Evolutionary conservation across 192 early-diverging fungal species (phyloP).

Genomic region (Mortierella claussenii): DNA sequence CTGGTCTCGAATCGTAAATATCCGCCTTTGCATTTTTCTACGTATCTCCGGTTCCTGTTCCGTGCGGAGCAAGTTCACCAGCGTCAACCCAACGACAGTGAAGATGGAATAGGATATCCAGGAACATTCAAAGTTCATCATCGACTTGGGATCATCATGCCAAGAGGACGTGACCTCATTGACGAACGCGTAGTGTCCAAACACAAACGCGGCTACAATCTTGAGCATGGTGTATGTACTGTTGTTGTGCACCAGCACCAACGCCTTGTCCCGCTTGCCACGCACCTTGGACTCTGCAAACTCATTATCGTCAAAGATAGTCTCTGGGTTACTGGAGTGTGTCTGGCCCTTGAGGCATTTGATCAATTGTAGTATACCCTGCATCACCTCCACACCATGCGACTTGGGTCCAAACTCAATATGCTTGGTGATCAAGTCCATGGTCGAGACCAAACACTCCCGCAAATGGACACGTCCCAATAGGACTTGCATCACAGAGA

Average conservation of each 20-base stretch:
- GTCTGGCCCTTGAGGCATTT: conserved; percentile 43
- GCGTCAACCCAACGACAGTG: conserved; percentile 30
- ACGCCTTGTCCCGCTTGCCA: conserved; percentile 9
- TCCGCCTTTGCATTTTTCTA: neutral
- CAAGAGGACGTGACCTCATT: conserved; percentile 29
- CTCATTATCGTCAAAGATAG: conserved; percentile 47
- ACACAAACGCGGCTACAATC: conserved; percentile 40
- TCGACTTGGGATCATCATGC: conserved; percentile 42
- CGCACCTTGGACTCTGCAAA: conserved; percentile 23
- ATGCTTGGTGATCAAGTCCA: conserved; percentile 39
- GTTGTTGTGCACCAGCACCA: conserved; percentile 40
- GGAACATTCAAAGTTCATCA: conserved; percentile 45
- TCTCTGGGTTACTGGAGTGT: conserved; percentile 29
- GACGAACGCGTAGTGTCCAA: conserved; percentile 32
- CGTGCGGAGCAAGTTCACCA: conserved; percentile 25
- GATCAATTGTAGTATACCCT: conserved; percentile 39
- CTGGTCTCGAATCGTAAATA: conserved; percentile 19
- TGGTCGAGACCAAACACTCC: conserved; percentile 29
- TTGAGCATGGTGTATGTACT: conserved; percentile 41
- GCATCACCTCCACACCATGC: conserved; percentile 43
- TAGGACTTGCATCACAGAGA: conserved; percentile 31
- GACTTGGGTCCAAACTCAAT: conserved; percentile 48
- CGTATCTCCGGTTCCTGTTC: conserved; percentile 18
- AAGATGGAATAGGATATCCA: conserved; percentile 38
- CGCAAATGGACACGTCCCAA: conserved; percentile 31